These are phyloP conservation scores for Hypocreales sp. DNA, from an alignment of 2,329 filamentous ascomycete genomes.

Conservation along the genomic window DNA sequence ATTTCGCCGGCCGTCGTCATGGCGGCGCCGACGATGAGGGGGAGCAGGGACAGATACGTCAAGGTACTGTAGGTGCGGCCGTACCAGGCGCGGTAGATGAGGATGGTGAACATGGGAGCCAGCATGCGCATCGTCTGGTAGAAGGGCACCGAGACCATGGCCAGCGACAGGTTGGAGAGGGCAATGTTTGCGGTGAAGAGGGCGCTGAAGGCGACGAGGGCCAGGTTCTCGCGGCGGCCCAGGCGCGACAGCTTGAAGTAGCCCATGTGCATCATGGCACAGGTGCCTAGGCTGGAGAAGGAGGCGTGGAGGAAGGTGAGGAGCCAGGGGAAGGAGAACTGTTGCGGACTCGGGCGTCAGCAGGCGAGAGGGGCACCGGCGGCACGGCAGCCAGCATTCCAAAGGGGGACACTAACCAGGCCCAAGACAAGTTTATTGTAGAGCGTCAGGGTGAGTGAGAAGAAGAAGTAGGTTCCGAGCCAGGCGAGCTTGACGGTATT, in stretches of 20 bases:
- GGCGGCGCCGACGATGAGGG: conserved; percentile 43
- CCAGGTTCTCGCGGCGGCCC: conserved; percentile 34
- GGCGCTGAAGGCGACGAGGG: conserved; percentile 41
- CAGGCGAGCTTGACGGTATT: conserved; percentile 31
- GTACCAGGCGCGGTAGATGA: conserved; percentile 43
- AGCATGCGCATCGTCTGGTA: conserved; percentile 50
- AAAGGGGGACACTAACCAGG: conserved; percentile 19
- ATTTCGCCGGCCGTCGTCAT: conserved; percentile 48
- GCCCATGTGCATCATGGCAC: conserved; percentile 31
- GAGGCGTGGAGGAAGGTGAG: conserved; percentile 41
- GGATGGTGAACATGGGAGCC: conserved; percentile 44
- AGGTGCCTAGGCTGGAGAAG: conserved; percentile 42
- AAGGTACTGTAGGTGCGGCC: conserved; percentile 35
- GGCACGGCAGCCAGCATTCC: background rate
- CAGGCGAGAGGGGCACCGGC: background rate
- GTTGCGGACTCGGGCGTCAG: background rate
- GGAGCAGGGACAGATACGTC: conserved; percentile 44
- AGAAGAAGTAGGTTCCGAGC: conserved; percentile 35
- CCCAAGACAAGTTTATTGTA: conserved; percentile 44
- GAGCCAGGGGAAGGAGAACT: conserved; percentile 47
- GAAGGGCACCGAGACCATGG: conserved; percentile 48
- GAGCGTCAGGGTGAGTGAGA: conserved; percentile 32
- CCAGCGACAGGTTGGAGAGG: conserved; percentile 46
- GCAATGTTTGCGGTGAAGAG: conserved; percentile 50
- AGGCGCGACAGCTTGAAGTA: conserved; percentile 37